Percentiles rank a stretch among this genome's conserved stretches.
phyloP scores from a whole-genome alignment of 805 yeast species.

The Pachysolen tannophilus region DNA sequence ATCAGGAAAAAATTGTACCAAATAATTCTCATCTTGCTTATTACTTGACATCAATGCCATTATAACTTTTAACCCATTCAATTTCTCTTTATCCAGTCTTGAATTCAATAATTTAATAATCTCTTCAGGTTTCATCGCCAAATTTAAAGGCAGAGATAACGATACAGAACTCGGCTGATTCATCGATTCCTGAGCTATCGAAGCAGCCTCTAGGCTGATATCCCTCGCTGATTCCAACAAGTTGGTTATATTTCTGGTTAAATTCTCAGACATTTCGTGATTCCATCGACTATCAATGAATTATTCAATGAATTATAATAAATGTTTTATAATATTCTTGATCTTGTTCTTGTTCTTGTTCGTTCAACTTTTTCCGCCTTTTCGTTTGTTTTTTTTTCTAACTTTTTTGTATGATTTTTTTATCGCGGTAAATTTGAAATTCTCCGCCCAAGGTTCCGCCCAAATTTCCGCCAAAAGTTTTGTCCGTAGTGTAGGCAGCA shows the following conservation, averaged over 20 bases:
- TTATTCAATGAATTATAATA: no score
- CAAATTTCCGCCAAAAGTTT: no score
- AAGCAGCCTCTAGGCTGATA: slow-evolving; percentile 76
- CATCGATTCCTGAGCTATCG: slow-evolving; percentile 61
- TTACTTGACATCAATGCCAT: slow-evolving; percentile 34
- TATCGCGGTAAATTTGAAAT: no score
- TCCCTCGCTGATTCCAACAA: slow-evolving; percentile 76
- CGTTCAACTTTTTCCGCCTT: no score
- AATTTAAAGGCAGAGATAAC: slow-evolving; percentile 45
- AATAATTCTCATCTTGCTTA: slow-evolving; percentile 25
- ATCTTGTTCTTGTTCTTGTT: no score
- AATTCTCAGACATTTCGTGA: slow-evolving; percentile 9
- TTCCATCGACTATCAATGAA: no score
- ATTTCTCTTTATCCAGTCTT: slow-evolving; percentile 54
- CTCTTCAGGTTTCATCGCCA: slow-evolving; percentile 52
- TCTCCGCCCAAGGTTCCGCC: no score
- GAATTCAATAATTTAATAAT: slow-evolving; percentile 61
- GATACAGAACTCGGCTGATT: slow-evolving; percentile 33
- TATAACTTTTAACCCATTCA: slow-evolving; percentile 52
- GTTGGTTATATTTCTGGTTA: slow-evolving; percentile 40
- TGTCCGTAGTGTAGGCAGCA: no score
- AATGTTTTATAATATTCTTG: no score
- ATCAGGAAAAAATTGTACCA: slow-evolving; percentile 60
- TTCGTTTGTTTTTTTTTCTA: no score
- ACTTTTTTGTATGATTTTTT: no score